phyloP scores from a whole-genome alignment of 1,284 basidiomycete genomes.

The Cutaneotrichosporon cavernicola region DNA sequence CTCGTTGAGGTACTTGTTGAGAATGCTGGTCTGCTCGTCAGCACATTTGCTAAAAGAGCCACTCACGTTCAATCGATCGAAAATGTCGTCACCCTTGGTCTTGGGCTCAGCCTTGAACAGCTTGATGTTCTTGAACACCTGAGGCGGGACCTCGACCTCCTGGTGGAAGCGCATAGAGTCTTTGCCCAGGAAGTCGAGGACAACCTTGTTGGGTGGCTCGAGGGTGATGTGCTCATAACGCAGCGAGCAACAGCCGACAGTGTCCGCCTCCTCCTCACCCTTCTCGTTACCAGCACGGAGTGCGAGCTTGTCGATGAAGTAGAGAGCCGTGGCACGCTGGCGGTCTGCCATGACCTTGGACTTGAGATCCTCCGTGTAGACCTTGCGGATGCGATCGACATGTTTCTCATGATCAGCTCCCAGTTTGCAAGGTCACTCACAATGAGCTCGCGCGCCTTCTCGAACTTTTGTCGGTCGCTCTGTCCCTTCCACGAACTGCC shows the following conservation, averaged over 20 bases:
- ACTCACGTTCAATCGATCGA: constrained; percentile 86
- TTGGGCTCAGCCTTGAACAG: constrained; percentile 88
- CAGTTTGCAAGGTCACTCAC: constrained; percentile 54
- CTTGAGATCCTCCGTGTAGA: constrained; percentile 79
- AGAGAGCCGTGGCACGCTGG: constrained; percentile 93
- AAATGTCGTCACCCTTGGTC: constrained; percentile 80
- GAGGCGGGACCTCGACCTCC: constrained; percentile 76
- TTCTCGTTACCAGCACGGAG: constrained; percentile 98
- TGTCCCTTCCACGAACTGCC: constrained; percentile 94
- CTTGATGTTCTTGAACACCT: constrained; percentile 87
- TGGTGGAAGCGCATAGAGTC: constrained; percentile 96
- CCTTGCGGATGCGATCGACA: constrained; percentile 81
- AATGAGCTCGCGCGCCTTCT: constrained; percentile 92
- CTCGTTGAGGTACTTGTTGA: constrained; percentile 85
- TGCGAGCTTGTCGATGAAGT: constrained; percentile 92
- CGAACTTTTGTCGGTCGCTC: constrained; percentile 92
- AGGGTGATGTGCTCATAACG: constrained; percentile 93
- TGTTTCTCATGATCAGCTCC: constrained; percentile 62
- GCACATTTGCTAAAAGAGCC: neutral
- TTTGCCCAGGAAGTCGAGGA: constrained; percentile 96
- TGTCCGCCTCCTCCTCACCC: constrained; percentile 95
- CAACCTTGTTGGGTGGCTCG: constrained; percentile 73
- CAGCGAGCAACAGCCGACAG: constrained; percentile 93
- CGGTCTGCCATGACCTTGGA: constrained; percentile 88
- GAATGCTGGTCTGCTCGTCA: constrained; percentile 63